Percentiles rank a stretch among this genome's conserved stretches.
Conservation (phyloP, 2,329 filamentous ascomycete genomes). For the Fusarium brevicatenulatum region DNA sequence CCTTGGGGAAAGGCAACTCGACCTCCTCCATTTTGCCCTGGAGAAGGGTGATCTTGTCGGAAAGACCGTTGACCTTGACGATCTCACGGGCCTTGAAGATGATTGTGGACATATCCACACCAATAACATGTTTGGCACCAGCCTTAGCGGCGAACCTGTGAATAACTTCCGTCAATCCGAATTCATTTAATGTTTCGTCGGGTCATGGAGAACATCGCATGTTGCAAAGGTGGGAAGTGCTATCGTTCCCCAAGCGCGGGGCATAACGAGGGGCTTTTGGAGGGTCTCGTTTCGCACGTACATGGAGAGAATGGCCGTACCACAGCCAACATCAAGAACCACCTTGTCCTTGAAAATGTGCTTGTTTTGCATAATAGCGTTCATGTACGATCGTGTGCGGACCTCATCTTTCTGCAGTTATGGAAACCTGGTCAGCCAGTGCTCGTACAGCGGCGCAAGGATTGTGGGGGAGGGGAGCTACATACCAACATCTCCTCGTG, state of each 20-base stretch:
- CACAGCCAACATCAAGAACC: conserved; percentile 96
- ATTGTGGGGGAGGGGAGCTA: conserved; percentile 45
- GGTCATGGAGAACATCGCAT: neutral
- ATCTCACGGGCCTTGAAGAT: conserved; percentile 99
- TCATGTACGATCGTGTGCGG: conserved; percentile 94
- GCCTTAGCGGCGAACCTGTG: conserved; percentile 94
- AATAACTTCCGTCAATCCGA: conserved; percentile 12
- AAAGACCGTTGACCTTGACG: conserved; percentile 89
- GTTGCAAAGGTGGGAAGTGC: neutral
- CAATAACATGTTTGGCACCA: conserved; percentile 97
- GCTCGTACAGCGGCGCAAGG: conserved; percentile 19
- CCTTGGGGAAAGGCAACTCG: conserved; percentile 88
- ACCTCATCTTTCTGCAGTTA: conserved; percentile 91
- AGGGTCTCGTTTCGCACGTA: conserved; percentile 58
- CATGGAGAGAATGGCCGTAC: conserved; percentile 98
- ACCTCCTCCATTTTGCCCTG: conserved; percentile 99
- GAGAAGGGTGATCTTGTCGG: conserved; percentile 94
- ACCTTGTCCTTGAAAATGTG: conserved; percentile 87
- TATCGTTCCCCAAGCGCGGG: conserved; percentile 25
- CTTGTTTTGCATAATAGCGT: conserved; percentile 96
- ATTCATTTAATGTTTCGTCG: neutral
- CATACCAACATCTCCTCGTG: conserved; percentile 98
- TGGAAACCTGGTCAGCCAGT: conserved; percentile 32
- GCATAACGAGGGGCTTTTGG: conserved; percentile 22
- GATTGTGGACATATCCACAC: conserved; percentile 99